Base-by-base conservation (phyloP, 495 filamentous ascomycete genomes). In the Tuber calosporum region DNA sequence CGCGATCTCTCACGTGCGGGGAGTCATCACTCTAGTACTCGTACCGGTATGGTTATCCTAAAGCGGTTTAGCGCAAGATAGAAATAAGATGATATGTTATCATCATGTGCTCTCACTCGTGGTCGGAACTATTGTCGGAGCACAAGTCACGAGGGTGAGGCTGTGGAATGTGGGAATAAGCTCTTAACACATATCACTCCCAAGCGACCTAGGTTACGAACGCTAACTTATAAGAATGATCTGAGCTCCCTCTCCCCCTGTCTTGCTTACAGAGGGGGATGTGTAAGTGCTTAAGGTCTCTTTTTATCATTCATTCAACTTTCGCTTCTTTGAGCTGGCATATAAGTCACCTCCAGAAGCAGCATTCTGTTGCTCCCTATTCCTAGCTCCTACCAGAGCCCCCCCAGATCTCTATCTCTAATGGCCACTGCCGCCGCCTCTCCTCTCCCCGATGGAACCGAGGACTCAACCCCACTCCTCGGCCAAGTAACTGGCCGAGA, bases 141-240 rank as follows among this genome's bases (percentile, higher is more conserved):
- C 53, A 62, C 36, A 42, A 17, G n/a, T 22, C 74, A 75, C 74
- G 42, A 69, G 42, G 39, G 41, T 73, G 66, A 43, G 37, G 13
- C 34, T 40, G 30, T 42, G 45, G 68, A n/a, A 9, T 36, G 43
- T n/a, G 30, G 20, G 70, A 39, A 19, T n/a, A 22, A 22, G 30
- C 67, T 37, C 74, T 73, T 77, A 70, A 77, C 75, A 68, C 38
- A 22, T 22, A 30, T 69, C 76, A 70, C 48, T 77, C 69, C 53
- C 53, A 30, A 62, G 53, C 11, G 13, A 11, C 26, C 26, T 26
- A 34, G 70, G 20, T 70, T 34, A 30, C 30, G 20, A 22, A 72
- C 70, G 36, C 38, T n/a, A 17, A 22, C 53, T 8, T 30, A 36
- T 30, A 66, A 75, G 53, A 37, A 22, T 38, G 36, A 41, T 36